Conservation (phyloP, 345 rosid genomes). For the Durio zibethinus region DNA sequence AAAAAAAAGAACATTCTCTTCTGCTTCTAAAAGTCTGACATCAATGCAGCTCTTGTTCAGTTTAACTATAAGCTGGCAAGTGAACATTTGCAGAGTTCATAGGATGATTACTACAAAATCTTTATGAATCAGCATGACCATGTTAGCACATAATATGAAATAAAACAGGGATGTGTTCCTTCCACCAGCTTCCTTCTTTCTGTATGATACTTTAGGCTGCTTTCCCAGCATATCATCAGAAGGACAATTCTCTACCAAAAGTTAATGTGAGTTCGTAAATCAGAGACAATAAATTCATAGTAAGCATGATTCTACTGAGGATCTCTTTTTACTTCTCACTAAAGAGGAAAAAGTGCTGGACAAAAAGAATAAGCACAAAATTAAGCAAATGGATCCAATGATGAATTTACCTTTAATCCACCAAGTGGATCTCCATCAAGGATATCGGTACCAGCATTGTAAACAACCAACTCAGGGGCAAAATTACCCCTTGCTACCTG, state of each 20-base stretch:
- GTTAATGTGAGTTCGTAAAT: background rate
- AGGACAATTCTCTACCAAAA: background rate
- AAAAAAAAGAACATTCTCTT: background rate
- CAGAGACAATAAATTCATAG: background rate
- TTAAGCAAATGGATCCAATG: background rate
- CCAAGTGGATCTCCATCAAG: conserved; percentile 97
- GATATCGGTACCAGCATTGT: conserved; percentile 97
- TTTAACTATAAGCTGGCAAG: background rate
- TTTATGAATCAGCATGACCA: background rate
- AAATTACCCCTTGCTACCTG: conserved; percentile 68
- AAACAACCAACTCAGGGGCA: conserved; percentile 73
- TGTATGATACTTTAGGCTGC: background rate
- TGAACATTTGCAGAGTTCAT: background rate
- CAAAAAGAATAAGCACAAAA: background rate
- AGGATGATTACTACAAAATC: background rate
- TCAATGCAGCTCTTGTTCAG: background rate
- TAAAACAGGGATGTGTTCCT: background rate
- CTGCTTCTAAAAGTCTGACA: background rate
- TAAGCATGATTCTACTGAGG: background rate
- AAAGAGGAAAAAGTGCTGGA: background rate
- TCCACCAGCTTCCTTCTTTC: background rate
- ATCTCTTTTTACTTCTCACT: background rate
- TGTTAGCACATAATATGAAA: background rate
- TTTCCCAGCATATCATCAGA: background rate
- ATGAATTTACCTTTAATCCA: conserved; percentile 59